A percentile compares a stretch with the other conserved stretches of the same genome.
phyloP scores from a whole-genome alignment of 2,329 filamentous ascomycete species.

The Penicillium sp. region DNA sequence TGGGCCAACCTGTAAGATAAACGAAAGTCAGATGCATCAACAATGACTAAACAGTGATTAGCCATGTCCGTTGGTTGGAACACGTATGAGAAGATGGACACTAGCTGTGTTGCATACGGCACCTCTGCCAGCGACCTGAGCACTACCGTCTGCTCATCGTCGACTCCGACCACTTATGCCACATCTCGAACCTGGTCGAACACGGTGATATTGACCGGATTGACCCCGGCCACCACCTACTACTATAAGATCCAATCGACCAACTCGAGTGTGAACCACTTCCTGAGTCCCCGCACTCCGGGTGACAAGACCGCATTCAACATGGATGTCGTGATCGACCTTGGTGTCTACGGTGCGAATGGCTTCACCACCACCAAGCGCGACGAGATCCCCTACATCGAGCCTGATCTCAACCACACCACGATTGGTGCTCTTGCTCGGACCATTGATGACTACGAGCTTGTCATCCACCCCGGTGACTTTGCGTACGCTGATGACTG shows the following conservation, averaged over 20 bases:
- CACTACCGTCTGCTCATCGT: conserved; percentile 45
- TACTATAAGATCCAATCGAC: conserved; percentile 60
- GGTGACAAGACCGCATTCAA: conserved; percentile 57
- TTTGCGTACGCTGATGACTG: conserved; percentile 61
- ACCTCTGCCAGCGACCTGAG: conserved; percentile 41
- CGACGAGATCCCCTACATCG: conserved; percentile 49
- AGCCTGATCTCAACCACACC: conserved; percentile 56
- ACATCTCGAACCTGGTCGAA: conserved; percentile 57
- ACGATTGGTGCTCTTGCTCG: conserved; percentile 56
- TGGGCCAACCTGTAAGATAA: conserved; percentile 46
- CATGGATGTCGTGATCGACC: conserved; percentile 54
- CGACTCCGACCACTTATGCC: conserved; percentile 49
- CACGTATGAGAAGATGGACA: conserved; percentile 49
- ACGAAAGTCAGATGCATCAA: not conserved
- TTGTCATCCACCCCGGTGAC: conserved; percentile 46
- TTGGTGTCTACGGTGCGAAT: conserved; percentile 55
- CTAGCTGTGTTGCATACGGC: conserved; percentile 55
- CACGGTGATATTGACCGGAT: conserved; percentile 45
- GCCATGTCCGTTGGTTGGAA: conserved; percentile 58
- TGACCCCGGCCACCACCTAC: conserved; percentile 56
- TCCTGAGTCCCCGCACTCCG: conserved; percentile 53
- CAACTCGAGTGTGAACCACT: conserved; percentile 55
- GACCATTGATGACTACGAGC: conserved; percentile 56
- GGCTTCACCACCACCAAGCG: conserved; percentile 53
- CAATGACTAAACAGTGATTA: conserved; percentile 18